phyloP scores from a whole-genome alignment of 345 rosid species.

The Stellera chamaejasme region DNA sequence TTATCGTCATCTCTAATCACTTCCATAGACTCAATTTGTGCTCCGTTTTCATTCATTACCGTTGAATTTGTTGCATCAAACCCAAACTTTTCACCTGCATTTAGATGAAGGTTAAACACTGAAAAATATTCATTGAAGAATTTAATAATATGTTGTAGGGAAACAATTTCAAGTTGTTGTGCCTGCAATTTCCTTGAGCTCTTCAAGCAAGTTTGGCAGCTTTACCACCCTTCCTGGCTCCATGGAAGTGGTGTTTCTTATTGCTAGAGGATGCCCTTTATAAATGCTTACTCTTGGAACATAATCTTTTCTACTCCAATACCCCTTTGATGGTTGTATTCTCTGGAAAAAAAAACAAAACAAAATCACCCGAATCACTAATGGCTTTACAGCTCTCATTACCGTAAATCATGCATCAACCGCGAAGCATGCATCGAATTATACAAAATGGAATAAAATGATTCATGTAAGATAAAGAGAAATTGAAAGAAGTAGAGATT shows the following conservation, averaged over 20 bases:
- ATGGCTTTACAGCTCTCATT: too few relatives aligned
- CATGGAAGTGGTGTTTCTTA: conserved; percentile 22
- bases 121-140: background rate
- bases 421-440: too few relatives aligned
- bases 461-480: too few relatives aligned
- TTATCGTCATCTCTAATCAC: conserved; percentile 84
- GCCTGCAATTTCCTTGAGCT: conserved; percentile 71
- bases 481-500: too few relatives aligned
- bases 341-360: conserved; percentile 28
- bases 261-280: conserved; percentile 54
- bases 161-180: background rate
- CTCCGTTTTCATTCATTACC: conserved; percentile 52
- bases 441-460: background rate
- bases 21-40: conserved; percentile 65
- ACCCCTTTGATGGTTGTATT: conserved; percentile 67
- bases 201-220: conserved; percentile 49
- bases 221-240: conserved; percentile 52
- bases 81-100: conserved; percentile 55
- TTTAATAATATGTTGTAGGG: background rate
- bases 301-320: conserved; percentile 4
- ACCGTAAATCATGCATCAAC: too few relatives aligned
- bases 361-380: background rate
- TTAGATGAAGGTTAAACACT: background rate
- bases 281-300: conserved; percentile 47
- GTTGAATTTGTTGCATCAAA: conserved; percentile 40